Evolutionary conservation across 1,284 basidiomycete genomes (phyloP), one percentile per base, ranked within the genome.

Genomic region (Apiotrichum laibachii): DNA sequence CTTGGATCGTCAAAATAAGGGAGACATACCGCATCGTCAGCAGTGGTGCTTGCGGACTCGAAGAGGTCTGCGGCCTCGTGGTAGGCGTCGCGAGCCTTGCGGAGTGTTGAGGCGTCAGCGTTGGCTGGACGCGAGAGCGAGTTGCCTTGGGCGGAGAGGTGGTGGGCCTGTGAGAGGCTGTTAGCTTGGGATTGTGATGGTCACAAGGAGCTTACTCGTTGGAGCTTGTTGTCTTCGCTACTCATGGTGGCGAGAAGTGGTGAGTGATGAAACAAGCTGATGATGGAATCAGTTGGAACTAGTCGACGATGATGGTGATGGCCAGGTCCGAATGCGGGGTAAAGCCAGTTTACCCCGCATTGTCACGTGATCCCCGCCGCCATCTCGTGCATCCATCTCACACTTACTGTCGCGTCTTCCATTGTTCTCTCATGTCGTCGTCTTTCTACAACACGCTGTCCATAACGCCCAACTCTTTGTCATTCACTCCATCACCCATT

Each of bases 61-160:
- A 73, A 79, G 10, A 79, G 57, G 4, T 71, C 68, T 1, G 73
- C 68, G 0, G 76, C 77, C 52, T 76, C 65, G 12, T 62, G 56
- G 52, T 73, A 77, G 0, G 65, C 56, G 6, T 61, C 57, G 15
- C 70, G 52, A n/a, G 72, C 77, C 5, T 64, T 55, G 9, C 57
- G 31, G 11, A 75, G 67, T 0, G 62, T 60, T 18, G 63, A 53
- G 8, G 49, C 50, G 5, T 66, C 50, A 2, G 62, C 60, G 22
- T 64, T 57, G 13, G 53, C 39, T 12, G 66, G 59, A 44, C 60
- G 63, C 21, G 69, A 59, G 5, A 75, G 62, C 18, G 58, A 47
- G 1, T 68, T 67, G 2, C 72, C 77, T 55, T 73, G 61, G 5
- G 72, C 67, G 0, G 73, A 75, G 26, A 78, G 67, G 16, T 71